These are phyloP conservation scores for Viola pubescens DNA, from an alignment of 441 rosid species.

Conservation along the genomic window DNA sequence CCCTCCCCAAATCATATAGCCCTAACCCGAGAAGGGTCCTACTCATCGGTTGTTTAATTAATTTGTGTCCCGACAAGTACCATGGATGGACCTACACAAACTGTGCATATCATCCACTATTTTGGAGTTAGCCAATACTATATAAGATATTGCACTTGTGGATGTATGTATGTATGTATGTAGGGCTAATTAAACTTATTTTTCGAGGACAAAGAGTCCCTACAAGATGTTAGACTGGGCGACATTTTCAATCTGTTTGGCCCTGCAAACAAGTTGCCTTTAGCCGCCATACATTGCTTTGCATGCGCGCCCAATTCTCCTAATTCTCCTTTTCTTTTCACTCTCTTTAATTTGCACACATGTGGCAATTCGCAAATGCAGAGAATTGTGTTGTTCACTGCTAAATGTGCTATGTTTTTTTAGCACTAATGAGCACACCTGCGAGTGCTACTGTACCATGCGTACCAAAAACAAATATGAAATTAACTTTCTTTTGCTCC, in stretches of 20 bases:
- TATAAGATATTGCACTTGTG: conserved; percentile 38
- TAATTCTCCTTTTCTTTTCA: conserved; percentile 17
- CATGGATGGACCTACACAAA: conserved; percentile 38
- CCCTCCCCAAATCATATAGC: conserved; percentile 29
- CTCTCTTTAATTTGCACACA: background rate
- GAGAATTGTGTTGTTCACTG: background rate
- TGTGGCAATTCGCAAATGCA: background rate
- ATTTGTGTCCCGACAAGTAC: conserved; percentile 40
- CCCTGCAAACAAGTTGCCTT: conserved; percentile 26
- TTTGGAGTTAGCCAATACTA: background rate
- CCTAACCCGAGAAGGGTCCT: conserved; percentile 33
- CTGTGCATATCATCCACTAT: conserved; percentile 35
- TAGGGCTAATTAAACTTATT: background rate
- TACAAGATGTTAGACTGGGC: conserved; percentile 22
- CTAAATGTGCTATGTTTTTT: background rate
- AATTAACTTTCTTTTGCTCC: too few relatives aligned
- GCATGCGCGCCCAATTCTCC: conserved; percentile 38
- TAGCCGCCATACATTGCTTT: conserved; percentile 49
- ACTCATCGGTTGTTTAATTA: conserved; percentile 17
- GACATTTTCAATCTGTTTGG: conserved; percentile 29
- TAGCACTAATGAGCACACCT: conserved; percentile 23
- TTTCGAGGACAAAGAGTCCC: conserved; percentile 31
- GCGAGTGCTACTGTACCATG: conserved; percentile 82
- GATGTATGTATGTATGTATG: background rate
- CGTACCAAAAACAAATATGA: conserved; percentile 47